Evolutionary conservation across 2,329 filamentous ascomycete genomes (phyloP).

Genomic region (Ophiosphaerella korrae): DNA sequence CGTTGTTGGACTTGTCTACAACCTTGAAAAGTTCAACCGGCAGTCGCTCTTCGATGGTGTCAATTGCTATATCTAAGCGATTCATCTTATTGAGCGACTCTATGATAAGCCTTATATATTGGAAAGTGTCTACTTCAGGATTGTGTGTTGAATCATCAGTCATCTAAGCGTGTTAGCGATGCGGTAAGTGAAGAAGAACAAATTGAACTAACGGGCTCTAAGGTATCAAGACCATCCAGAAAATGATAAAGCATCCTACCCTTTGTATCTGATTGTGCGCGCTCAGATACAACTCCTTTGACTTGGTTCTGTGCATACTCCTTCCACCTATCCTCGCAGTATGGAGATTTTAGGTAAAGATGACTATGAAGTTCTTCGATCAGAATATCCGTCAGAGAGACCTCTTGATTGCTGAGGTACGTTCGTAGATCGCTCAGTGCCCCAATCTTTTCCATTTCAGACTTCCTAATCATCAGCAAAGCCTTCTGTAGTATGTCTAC

Average conservation of each 20-base stretch:
- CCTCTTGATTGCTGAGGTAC: slow-evolving; percentile 93
- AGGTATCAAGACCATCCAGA: slow-evolving; percentile 61
- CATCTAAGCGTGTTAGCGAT: slow-evolving; percentile 52
- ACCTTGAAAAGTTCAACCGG: slow-evolving; percentile 93
- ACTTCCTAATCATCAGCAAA: slow-evolving; percentile 79
- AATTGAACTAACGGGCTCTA: slow-evolving; percentile 40
- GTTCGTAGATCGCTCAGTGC: slow-evolving; percentile 82
- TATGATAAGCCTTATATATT: slow-evolving; percentile 85
- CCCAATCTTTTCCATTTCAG: slow-evolving; percentile 89
- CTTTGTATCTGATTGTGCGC: slow-evolving; percentile 46
- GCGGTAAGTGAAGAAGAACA: not conserved
- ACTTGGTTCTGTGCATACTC: slow-evolving; percentile 72
- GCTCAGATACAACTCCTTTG: slow-evolving; percentile 42
- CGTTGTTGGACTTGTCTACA: slow-evolving; percentile 91
- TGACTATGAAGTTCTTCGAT: slow-evolving; percentile 98
- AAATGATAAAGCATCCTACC: slow-evolving; percentile 63
- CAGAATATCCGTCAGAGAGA: slow-evolving; percentile 87
- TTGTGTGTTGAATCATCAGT: slow-evolving; percentile 90
- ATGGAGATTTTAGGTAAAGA: slow-evolving; percentile 95
- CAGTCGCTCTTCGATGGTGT: slow-evolving; percentile 88
- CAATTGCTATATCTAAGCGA: slow-evolving; percentile 81
- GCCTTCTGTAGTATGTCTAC: slow-evolving; percentile 92
- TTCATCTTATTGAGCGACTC: slow-evolving; percentile 91
- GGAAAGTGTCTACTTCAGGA: slow-evolving; percentile 92
- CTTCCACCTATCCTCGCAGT: slow-evolving; percentile 96